Conservation (phyloP, 2,329 filamentous ascomycete species). For the Hypomyces perniciosus region DNA sequence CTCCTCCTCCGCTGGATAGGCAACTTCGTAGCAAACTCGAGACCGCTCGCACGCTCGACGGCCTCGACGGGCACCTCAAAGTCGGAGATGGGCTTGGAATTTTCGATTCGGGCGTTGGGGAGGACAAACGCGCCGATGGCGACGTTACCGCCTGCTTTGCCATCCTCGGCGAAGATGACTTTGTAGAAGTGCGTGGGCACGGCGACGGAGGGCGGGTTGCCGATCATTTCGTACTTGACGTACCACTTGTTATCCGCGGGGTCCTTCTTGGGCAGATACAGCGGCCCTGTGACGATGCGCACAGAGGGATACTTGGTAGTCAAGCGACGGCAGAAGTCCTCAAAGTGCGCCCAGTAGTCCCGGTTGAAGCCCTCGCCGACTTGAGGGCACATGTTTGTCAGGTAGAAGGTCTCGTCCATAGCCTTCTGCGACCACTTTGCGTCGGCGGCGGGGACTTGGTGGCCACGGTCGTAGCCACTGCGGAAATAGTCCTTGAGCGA, state of each 20-base stretch:
- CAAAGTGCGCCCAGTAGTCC: constrained; percentile 98
- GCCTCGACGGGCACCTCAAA: constrained; percentile 95
- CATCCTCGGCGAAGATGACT: constrained; percentile 93
- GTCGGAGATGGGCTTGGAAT: constrained; percentile 77
- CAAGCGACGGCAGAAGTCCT: constrained; percentile 88
- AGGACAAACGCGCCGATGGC: constrained; percentile 91
- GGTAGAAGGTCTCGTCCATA: constrained; percentile 91
- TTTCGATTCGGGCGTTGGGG: constrained; percentile 84
- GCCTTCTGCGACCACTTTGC: constrained; percentile 90
- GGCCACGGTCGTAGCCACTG: constrained; percentile 89
- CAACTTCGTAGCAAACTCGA: constrained; percentile 84
- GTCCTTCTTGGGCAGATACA: constrained; percentile 86
- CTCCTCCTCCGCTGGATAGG: constrained; percentile 66
- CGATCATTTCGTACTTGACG: constrained; percentile 92
- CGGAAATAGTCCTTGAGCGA: constrained; percentile 91
- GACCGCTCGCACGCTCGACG: constrained; percentile 82
- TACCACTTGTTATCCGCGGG: constrained; percentile 86
- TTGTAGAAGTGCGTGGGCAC: constrained; percentile 99
- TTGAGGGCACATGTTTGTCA: constrained; percentile 97
- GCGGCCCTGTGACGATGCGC: constrained; percentile 83
- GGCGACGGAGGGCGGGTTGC: constrained; percentile 84
- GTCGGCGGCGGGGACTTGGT: constrained; percentile 95
- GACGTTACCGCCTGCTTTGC: constrained; percentile 62
- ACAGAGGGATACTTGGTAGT: constrained; percentile 78
- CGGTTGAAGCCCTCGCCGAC: constrained; percentile 98